Conservation (phyloP, 495 filamentous ascomycete genomes). For the Penicillium canariense region DNA sequence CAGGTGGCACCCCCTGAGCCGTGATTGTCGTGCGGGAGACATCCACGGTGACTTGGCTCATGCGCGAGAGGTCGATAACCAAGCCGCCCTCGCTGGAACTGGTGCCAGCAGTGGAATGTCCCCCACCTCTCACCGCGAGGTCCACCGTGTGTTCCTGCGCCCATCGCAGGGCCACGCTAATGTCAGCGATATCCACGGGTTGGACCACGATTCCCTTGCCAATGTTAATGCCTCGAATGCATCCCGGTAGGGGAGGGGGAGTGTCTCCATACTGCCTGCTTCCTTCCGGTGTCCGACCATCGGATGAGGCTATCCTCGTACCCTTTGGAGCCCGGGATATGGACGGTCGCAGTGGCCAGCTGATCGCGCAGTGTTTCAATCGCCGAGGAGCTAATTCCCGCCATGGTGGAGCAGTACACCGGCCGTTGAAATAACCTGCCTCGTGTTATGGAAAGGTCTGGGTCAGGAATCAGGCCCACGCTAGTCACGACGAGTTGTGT, state of each 20-base stretch:
- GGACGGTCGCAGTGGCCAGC: conserved; percentile 23
- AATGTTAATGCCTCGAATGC: not conserved
- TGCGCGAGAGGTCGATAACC: conserved; percentile 53
- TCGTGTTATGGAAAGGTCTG: too few species aligned
- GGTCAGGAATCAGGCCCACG: too few species aligned
- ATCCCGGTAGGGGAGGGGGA: not conserved
- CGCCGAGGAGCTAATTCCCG: conserved; percentile 13
- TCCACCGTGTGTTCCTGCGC: conserved; percentile 42
- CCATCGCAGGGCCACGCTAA: conserved; percentile 43
- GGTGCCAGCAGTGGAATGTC: conserved; percentile 51
- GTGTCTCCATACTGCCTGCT: conserved; percentile 27
- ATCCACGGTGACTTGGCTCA: conserved; percentile 51
- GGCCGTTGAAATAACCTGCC: too few species aligned
- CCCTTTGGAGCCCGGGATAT: conserved; percentile 28
- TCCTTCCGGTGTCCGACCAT: conserved; percentile 39
- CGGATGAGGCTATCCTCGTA: conserved; percentile 32
- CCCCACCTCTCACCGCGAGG: conserved; percentile 53
- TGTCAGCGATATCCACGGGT: conserved; percentile 33
- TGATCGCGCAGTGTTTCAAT: conserved; percentile 23
- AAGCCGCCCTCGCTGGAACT: conserved; percentile 48
- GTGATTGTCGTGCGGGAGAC: conserved; percentile 39
- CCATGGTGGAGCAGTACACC: too few species aligned
- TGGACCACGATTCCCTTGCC: conserved; percentile 43
- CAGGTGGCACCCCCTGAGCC: conserved; percentile 55
- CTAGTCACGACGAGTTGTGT: too few species aligned